phyloP scores from a whole-genome alignment of 2,329 filamentous ascomycete species.

The Pyrenochaeta sp. region DNA sequence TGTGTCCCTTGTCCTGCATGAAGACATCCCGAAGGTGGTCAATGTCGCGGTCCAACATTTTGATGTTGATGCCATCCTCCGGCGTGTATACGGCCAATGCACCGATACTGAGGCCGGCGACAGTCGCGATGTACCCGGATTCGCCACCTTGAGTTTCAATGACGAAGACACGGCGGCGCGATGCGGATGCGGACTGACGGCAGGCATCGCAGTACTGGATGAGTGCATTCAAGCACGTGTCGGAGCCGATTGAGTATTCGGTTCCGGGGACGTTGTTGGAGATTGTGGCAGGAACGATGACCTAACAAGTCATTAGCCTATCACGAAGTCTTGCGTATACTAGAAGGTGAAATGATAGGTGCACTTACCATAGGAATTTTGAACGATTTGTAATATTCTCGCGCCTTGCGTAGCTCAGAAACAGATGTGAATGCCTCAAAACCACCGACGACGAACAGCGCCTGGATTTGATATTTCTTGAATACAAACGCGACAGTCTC shows the following conservation, averaged over 20 bases:
- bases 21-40: constrained; percentile 88
- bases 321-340: constrained; percentile 49
- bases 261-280: constrained; percentile 98
- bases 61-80: constrained; percentile 92
- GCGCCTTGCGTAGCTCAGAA: constrained; percentile 83
- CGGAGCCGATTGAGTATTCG: constrained; percentile 95
- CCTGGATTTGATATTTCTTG: constrained; percentile 86
- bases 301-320: constrained; percentile 58
- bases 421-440: constrained; percentile 97
- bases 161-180: constrained; percentile 92
- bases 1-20: constrained; percentile 83
- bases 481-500: constrained; percentile 83
- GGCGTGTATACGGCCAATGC: constrained; percentile 95
- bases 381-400: constrained; percentile 80
- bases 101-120: constrained; percentile 90
- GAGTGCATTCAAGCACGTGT: constrained; percentile 95
- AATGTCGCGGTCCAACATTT: constrained; percentile 92
- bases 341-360: constrained; percentile 52
- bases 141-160: constrained; percentile 97
- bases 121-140: constrained; percentile 91
- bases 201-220: constrained; percentile 97
- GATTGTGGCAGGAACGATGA: constrained; percentile 92
- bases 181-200: constrained; percentile 94
- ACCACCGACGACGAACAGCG: constrained; percentile 88
- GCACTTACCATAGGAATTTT: constrained; percentile 78